These are phyloP conservation scores for Wickerhamiella nectarea DNA, from an alignment of 805 yeast species.

Conservation along the genomic window DNA sequence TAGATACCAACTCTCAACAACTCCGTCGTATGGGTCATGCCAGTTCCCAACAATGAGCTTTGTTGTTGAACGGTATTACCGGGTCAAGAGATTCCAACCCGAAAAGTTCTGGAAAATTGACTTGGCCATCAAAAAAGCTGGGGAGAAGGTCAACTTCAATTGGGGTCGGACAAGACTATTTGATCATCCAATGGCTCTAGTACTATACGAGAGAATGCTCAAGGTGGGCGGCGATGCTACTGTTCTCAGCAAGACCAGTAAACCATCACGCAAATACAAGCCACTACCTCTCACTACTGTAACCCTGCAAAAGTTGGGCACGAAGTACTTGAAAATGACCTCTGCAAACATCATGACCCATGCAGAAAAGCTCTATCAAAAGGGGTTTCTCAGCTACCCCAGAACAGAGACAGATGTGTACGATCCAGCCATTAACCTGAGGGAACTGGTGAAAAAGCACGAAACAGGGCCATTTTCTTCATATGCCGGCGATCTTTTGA, in stretches of 20 bases:
- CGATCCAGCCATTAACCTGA: constrained; percentile 63
- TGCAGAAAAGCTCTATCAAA: constrained; percentile 77
- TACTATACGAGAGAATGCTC: constrained; percentile 58
- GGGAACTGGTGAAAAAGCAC: constrained; percentile 48
- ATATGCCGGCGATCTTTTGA: constrained; percentile 41
- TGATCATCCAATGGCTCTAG: constrained; percentile 51
- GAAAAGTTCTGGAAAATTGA: constrained; percentile 73
- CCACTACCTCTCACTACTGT: constrained; percentile 93
- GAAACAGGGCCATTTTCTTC: constrained; percentile 35
- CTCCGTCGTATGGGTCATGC: constrained; percentile 78
- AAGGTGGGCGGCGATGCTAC: constrained; percentile 34
- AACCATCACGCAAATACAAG: constrained; percentile 60
- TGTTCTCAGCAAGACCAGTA: constrained; percentile 38
- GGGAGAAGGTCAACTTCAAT: constrained; percentile 32
- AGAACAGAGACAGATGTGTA: constrained; percentile 92
- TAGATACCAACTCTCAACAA: constrained; percentile 24
- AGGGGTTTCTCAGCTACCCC: constrained; percentile 85
- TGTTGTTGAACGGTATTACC: constrained; percentile 77
- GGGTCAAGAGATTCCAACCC: constrained; percentile 55
- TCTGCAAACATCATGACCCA: constrained; percentile 61
- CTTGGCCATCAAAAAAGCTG: constrained; percentile 30
- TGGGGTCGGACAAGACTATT: constrained; percentile 67
- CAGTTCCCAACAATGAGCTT: constrained; percentile 96
- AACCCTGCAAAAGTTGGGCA: constrained; percentile 76
- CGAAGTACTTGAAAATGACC: constrained; percentile 55